Percentiles rank a stretch among this genome's conserved stretches.
phyloP scores from a whole-genome alignment of 2,329 filamentous ascomycete species.

The Pestalotiopsis sp. region DNA sequence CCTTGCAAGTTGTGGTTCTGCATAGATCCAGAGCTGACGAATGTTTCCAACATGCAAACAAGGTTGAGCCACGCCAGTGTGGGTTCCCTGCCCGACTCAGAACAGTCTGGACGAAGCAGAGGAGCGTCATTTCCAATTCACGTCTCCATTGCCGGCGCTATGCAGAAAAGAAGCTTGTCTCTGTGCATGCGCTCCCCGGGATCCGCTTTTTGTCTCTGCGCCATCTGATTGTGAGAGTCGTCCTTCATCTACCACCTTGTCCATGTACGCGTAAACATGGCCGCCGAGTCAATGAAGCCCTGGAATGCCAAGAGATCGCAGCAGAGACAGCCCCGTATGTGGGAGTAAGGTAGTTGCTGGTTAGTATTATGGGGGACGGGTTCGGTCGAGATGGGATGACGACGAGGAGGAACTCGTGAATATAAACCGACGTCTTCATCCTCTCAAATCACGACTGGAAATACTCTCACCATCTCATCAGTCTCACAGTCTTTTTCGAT shows the following conservation, averaged over 20 bases:
- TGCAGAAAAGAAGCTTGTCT: background rate
- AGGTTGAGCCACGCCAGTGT: conserved; percentile 4
- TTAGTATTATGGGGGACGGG: background rate
- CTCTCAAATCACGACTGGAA: background rate
- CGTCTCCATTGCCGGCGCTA: background rate
- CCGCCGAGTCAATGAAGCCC: background rate
- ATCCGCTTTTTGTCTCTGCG: background rate
- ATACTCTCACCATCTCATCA: background rate
- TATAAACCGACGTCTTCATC: background rate
- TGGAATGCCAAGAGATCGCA: conserved; percentile 3
- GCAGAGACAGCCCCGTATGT: background rate
- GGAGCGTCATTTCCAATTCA: background rate
- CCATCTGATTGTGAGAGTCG: background rate
- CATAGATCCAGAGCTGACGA: conserved; percentile 3
- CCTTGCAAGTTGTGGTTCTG: background rate
- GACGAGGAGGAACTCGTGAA: background rate
- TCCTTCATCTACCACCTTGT: conserved; percentile 4
- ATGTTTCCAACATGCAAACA: conserved; percentile 5
- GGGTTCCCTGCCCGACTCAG: background rate
- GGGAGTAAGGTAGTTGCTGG: background rate
- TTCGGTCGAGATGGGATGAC: background rate
- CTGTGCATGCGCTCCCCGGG: background rate
- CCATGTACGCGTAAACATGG: background rate
- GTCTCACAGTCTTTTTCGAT: background rate
- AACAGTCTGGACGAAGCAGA: background rate